Percentiles rank a stretch among this genome's conserved stretches.
These are phyloP conservation scores for Saturnispora ahearnii DNA, from an alignment of 805 yeast species.

Conservation along the genomic window DNA sequence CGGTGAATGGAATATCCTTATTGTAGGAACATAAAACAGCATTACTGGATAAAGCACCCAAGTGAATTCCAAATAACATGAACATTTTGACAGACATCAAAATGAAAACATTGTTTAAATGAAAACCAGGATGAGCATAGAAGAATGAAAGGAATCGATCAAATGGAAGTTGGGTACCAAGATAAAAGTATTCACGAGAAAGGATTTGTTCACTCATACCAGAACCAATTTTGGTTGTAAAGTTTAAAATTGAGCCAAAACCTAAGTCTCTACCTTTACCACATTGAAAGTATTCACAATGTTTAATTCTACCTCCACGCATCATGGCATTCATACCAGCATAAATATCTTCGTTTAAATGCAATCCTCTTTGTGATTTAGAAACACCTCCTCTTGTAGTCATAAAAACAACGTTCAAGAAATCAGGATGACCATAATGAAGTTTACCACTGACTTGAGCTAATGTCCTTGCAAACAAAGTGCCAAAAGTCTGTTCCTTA, in stretches of 20 bases:
- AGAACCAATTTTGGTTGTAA: slow-evolving; percentile 83
- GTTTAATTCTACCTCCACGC: slow-evolving; percentile 84
- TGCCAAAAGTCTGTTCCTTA: slow-evolving; percentile 84
- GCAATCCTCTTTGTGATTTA: slow-evolving; percentile 78
- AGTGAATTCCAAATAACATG: slow-evolving; percentile 58
- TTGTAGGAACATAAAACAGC: slow-evolving; percentile 21
- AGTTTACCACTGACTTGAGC: slow-evolving; percentile 80
- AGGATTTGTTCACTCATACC: slow-evolving; percentile 91
- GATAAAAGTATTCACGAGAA: slow-evolving; percentile 72
- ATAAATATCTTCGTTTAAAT: slow-evolving; percentile 79
- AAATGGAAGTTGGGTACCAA: slow-evolving; percentile 72
- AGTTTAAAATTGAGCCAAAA: slow-evolving; percentile 76
- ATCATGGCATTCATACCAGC: slow-evolving; percentile 79
- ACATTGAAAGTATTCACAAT: slow-evolving; percentile 81
- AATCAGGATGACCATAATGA: slow-evolving; percentile 88
- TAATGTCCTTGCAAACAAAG: slow-evolving; percentile 72
- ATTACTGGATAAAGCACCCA: slow-evolving; percentile 67
- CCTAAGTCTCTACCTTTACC: slow-evolving; percentile 89
- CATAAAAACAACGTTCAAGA: slow-evolving; percentile 66
- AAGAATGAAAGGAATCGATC: slow-evolving; percentile 77
- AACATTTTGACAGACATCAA: slow-evolving; percentile 66
- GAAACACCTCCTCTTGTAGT: slow-evolving; percentile 84
- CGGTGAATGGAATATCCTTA: too few relatives aligned
- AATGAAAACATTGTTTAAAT: slow-evolving; percentile 70
- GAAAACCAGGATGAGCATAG: slow-evolving; percentile 85